Conservation (phyloP, 2,329 filamentous ascomycete species). For the Rhynchosporium secalis region DNA sequence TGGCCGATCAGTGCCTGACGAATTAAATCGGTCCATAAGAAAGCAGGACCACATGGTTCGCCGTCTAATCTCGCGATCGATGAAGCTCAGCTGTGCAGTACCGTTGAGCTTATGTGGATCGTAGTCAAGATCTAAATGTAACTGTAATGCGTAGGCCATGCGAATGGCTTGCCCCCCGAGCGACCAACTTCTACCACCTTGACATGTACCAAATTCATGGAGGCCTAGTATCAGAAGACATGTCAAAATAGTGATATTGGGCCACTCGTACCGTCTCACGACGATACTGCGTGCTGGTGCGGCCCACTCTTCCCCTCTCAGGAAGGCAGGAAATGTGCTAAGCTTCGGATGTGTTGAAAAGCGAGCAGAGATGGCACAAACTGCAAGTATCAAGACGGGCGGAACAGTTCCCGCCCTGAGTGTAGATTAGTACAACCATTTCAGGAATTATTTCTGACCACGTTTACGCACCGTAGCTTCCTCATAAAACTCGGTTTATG, state of each 20-base stretch:
- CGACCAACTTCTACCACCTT: conserved; percentile 94
- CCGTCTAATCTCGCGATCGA: conserved; percentile 88
- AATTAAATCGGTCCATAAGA: conserved; percentile 96
- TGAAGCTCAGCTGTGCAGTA: conserved; percentile 73
- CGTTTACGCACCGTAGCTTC: conserved; percentile 62
- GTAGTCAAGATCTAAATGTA: conserved; percentile 87
- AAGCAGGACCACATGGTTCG: conserved; percentile 99
- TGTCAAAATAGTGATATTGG: conserved; percentile 93
- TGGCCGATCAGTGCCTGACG: conserved; percentile 88
- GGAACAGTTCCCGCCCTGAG: conserved; percentile 73
- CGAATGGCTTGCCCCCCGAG: conserved; percentile 91
- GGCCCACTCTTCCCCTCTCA: conserved; percentile 91
- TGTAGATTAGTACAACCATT: conserved; percentile 23
- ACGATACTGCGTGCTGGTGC: conserved; percentile 84
- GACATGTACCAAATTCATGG: conserved; percentile 95
- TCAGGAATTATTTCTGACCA: not conserved
- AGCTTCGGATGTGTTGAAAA: conserved; percentile 89
- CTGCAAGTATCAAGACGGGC: conserved; percentile 87
- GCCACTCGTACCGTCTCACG: conserved; percentile 84
- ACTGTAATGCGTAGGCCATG: conserved; percentile 93
- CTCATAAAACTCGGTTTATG: conserved; percentile 98
- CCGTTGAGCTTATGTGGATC: conserved; percentile 69
- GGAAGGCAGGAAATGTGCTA: conserved; percentile 69
- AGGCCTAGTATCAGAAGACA: conserved; percentile 85
- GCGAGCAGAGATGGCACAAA: conserved; percentile 92